phyloP scores from a whole-genome alignment of 805 yeast species.

The Wickerhamomyces bisporus region DNA sequence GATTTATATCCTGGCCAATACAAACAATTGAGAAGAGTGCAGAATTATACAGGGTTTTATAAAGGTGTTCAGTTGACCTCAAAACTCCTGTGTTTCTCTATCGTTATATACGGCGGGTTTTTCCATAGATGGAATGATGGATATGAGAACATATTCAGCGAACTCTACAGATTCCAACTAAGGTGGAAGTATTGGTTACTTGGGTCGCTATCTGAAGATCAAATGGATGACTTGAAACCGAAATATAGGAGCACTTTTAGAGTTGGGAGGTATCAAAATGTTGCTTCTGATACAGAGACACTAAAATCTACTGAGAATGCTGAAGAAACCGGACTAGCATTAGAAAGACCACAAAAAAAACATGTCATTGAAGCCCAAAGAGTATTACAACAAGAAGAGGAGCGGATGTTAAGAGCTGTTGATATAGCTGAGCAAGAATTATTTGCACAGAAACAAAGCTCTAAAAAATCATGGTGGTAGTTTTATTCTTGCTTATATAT shows the following conservation, averaged over 20 bases:
- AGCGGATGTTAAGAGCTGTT: constrained; percentile 7
- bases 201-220: constrained; percentile 53
- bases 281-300: constrained; percentile 25
- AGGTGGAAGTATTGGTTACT: constrained; percentile 45
- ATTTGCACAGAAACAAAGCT: no score
- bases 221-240: constrained; percentile 57
- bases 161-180: constrained; percentile 58
- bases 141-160: constrained; percentile 67
- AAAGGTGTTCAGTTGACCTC: constrained; percentile 59
- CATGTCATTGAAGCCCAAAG: constrained; percentile 75
- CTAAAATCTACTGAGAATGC: constrained; percentile 29
- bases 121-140: constrained; percentile 85
- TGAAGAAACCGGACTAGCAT: constrained; percentile 41
- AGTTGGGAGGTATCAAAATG: constrained; percentile 29
- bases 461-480: background rate
- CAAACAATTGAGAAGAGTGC: constrained; percentile 59
- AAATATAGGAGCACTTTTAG: constrained; percentile 31
- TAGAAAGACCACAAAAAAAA: constrained; percentile 64
- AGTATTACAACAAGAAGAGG: constrained; percentile 64
- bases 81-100: constrained; percentile 40
- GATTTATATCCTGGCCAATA: constrained; percentile 75
- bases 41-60: constrained; percentile 47
- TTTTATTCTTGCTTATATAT: no score
- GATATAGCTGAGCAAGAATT: background rate
- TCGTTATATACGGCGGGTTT: constrained; percentile 58